phyloP scores from a whole-genome alignment of 106 monocot genomes.

The Cymbidium sinense region DNA sequence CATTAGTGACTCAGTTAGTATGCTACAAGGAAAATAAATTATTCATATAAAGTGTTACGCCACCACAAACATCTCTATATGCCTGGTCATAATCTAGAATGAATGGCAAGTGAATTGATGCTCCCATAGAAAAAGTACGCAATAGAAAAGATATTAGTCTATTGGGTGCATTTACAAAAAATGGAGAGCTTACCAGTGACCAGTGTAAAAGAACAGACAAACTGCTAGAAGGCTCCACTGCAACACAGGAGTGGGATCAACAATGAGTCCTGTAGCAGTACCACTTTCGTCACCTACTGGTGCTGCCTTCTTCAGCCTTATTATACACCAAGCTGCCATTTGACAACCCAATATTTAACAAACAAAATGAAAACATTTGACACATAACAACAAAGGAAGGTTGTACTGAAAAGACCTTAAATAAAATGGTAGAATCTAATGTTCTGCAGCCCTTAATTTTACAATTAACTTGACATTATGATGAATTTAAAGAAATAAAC shows the following conservation, averaged over 20 bases:
- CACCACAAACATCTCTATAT: background rate
- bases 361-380: slow-evolving; percentile 7
- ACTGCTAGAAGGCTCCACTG: slow-evolving; percentile 85
- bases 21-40: background rate
- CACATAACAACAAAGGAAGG: background rate
- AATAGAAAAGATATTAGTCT: background rate
- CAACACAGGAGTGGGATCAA: slow-evolving; percentile 46
- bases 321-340: slow-evolving; percentile 71
- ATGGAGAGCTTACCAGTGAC: slow-evolving; percentile 63
- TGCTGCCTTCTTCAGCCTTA: slow-evolving; percentile 25
- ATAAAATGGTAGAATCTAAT: background rate
- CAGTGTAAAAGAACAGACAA: slow-evolving; percentile 83
- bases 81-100: background rate
- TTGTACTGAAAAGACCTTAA: background rate
- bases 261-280: slow-evolving; percentile 11
- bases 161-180: background rate
- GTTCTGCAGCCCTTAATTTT: background rate
- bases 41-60: background rate
- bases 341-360: slow-evolving; percentile 4
- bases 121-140: background rate
- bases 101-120: background rate
- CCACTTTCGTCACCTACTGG: slow-evolving; percentile 6
- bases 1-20: background rate
- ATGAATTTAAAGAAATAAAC: slow-evolving; percentile 11
- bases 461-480: background rate